A percentile compares a stretch with the other conserved stretches of the same genome.
phyloP scores from a whole-genome alignment of 2,329 filamentous ascomycete genomes.

The Dactylonectria macrodidyma region DNA sequence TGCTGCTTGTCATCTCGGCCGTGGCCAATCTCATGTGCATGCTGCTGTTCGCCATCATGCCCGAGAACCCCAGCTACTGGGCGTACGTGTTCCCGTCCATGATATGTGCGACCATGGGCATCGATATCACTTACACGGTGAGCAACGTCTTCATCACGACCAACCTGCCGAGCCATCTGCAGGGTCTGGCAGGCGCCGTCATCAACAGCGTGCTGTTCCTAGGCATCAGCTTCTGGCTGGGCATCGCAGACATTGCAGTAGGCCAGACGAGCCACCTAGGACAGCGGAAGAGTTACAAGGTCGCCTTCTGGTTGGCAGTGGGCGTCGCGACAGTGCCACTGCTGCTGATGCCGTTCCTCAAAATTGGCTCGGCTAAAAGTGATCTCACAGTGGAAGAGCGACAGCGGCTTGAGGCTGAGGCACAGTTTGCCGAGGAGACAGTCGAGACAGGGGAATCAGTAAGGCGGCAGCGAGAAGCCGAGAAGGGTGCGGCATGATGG shows the following conservation, averaged over 20 bases:
- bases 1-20: conserved; percentile 67
- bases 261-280: conserved; percentile 57
- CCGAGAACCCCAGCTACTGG: conserved; percentile 71
- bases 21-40: conserved; percentile 65
- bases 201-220: conserved; percentile 75
- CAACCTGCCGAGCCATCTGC: conserved; percentile 68
- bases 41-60: conserved; percentile 70
- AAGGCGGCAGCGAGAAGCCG: conserved; percentile 26
- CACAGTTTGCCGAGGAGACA: not conserved
- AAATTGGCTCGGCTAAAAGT: conserved; percentile 47
- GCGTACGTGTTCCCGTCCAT: conserved; percentile 74
- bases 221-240: conserved; percentile 75
- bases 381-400: conserved; percentile 47
- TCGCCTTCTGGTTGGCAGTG: conserved; percentile 46
- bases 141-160: conserved; percentile 79
- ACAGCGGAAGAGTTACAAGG: conserved; percentile 49
- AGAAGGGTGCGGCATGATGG: conserved; percentile 26
- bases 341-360: conserved; percentile 41
- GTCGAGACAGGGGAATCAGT: conserved; percentile 32
- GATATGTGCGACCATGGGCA: conserved; percentile 73
- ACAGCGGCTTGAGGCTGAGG: conserved; percentile 39
- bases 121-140: conserved; percentile 77
- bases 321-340: conserved; percentile 40
- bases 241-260: conserved; percentile 72
- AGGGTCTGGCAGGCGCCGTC: conserved; percentile 76